These are phyloP conservation scores for Pseudocercospora fuligena DNA, from an alignment of 2,329 filamentous ascomycete genomes.

Conservation along the genomic window DNA sequence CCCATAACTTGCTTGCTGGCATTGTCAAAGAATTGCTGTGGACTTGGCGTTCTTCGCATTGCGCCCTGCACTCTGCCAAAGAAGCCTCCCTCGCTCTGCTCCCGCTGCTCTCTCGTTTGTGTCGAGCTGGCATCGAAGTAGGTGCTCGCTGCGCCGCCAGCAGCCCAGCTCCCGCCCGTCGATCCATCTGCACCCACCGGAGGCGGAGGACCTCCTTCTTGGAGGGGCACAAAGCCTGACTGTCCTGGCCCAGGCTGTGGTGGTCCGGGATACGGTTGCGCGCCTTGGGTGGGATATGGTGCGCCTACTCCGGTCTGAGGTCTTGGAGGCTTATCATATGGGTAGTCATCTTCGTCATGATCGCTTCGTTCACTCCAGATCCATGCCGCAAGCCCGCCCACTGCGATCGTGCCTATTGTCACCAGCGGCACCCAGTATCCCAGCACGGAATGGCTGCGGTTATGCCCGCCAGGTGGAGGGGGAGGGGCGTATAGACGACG, in stretches of 20 bases:
- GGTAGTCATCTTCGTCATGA: constrained; percentile 69
- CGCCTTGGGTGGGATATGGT: constrained; percentile 30
- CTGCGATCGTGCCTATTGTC: constrained; percentile 84
- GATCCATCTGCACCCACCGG: constrained; percentile 30
- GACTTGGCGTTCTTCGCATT: constrained; percentile 79
- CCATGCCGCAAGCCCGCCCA: constrained; percentile 86
- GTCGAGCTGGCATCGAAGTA: constrained; percentile 31
- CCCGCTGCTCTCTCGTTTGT: constrained; percentile 25
- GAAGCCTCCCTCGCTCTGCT: constrained; percentile 29
- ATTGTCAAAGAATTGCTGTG: constrained; percentile 84
- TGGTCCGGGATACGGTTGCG: constrained; percentile 34
- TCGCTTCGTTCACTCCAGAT: constrained; percentile 87
- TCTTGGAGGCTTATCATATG: constrained; percentile 42
- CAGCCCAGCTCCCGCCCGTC: constrained; percentile 34
- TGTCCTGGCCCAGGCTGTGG: constrained; percentile 17
- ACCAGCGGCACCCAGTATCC: constrained; percentile 89
- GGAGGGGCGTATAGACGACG: constrained; percentile 49
- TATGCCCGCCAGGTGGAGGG: constrained; percentile 45
- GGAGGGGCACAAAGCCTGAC: constrained; percentile 28
- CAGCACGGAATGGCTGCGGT: constrained; percentile 62
- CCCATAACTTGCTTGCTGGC: constrained; percentile 81
- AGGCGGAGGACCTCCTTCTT: constrained; percentile 34
- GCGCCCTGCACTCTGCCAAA: constrained; percentile 73
- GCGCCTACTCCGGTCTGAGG: constrained; percentile 33
- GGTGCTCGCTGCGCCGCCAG: constrained; percentile 38